Percentiles rank a stretch among this genome's conserved stretches.
phyloP scores from a whole-genome alignment of 176 grass and related monocot species.

The Thalia dealbata region DNA sequence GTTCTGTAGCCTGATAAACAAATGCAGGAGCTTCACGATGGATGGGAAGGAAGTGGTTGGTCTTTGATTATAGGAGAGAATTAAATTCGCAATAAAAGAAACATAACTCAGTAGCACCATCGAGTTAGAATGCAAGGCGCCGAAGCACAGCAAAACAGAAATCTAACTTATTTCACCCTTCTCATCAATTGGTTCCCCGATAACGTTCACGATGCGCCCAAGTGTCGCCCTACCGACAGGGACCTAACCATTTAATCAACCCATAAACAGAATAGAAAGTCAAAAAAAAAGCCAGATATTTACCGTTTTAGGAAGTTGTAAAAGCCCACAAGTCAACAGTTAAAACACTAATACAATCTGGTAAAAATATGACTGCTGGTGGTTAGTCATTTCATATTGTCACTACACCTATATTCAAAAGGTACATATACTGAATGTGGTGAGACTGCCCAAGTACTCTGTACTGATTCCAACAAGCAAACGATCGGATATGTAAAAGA shows the following conservation, averaged over 20 bases:
- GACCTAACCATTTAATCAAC: slow-evolving; percentile 1
- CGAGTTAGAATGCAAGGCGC: neutral
- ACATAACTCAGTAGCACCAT: neutral
- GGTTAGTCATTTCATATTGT: too few relatives aligned
- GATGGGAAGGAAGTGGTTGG: slow-evolving; percentile 15
- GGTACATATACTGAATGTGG: slow-evolving; percentile 92
- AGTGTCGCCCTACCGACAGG: slow-evolving; percentile 12
- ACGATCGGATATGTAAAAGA: slow-evolving; percentile 65
- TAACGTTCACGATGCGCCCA: slow-evolving; percentile 14
- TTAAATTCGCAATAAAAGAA: neutral
- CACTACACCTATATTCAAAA: too few relatives aligned
- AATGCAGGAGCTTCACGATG: slow-evolving; percentile 19
- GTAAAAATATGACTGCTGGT: too few relatives aligned
- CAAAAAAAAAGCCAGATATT: too few relatives aligned
- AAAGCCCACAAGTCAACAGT: neutral
- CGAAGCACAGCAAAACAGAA: neutral
- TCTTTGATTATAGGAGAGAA: neutral
- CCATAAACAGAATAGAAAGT: neutral
- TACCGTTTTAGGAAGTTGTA: too few relatives aligned
- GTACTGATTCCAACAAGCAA: slow-evolving; percentile 63
- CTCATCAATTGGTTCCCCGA: slow-evolving; percentile 18
- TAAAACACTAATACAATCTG: too few relatives aligned
- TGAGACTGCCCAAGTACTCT: slow-evolving; percentile 80
- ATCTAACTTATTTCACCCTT: slow-evolving; percentile 14
- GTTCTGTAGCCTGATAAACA: slow-evolving; percentile 20